These are phyloP conservation scores for Penicillium fimorum DNA, from an alignment of 495 filamentous ascomycete genomes.

Conservation along the genomic window DNA sequence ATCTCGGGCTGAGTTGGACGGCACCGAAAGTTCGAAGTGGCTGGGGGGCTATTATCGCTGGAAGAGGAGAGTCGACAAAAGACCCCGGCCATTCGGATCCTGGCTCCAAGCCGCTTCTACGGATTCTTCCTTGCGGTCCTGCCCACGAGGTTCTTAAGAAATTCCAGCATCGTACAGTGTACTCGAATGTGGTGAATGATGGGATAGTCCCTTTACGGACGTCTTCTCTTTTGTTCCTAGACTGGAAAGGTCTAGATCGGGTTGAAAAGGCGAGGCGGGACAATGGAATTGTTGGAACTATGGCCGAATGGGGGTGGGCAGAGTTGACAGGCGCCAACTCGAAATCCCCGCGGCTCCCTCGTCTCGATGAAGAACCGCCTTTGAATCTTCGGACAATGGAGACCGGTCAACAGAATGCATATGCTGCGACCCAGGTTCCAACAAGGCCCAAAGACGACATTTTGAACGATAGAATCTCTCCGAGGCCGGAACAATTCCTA, in stretches of 20 bases:
- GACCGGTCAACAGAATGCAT: slow-evolving; percentile 6
- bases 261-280: slow-evolving; percentile 94
- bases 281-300: slow-evolving; percentile 85
- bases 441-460: slow-evolving; percentile 6
- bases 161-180: slow-evolving; percentile 89
- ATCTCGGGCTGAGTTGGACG: slow-evolving; percentile 91
- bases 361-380: slow-evolving; percentile 25
- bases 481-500: slow-evolving; percentile 24
- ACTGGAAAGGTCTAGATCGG: slow-evolving; percentile 90
- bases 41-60: slow-evolving; percentile 82
- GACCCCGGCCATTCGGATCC: slow-evolving; percentile 66
- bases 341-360: slow-evolving; percentile 44
- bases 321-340: slow-evolving; percentile 84
- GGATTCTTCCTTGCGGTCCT: slow-evolving; percentile 89
- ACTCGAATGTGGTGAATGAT: slow-evolving; percentile 98
- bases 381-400: slow-evolving; percentile 26
- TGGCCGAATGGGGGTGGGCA: slow-evolving; percentile 92
- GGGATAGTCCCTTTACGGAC: slow-evolving; percentile 94
- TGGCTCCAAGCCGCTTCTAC: slow-evolving; percentile 81
- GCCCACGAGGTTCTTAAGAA: slow-evolving; percentile 82
- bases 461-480: slow-evolving; percentile 14
- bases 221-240: slow-evolving; percentile 92
- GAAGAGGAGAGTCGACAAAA: slow-evolving; percentile 64
- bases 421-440: background rate
- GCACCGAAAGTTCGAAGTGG: slow-evolving; percentile 81